Percentiles rank a stretch among this genome's conserved stretches.
These are phyloP conservation scores for Penicillium sclerotiorum DNA, from an alignment of 2,329 filamentous ascomycete genomes.

Conservation along the genomic window DNA sequence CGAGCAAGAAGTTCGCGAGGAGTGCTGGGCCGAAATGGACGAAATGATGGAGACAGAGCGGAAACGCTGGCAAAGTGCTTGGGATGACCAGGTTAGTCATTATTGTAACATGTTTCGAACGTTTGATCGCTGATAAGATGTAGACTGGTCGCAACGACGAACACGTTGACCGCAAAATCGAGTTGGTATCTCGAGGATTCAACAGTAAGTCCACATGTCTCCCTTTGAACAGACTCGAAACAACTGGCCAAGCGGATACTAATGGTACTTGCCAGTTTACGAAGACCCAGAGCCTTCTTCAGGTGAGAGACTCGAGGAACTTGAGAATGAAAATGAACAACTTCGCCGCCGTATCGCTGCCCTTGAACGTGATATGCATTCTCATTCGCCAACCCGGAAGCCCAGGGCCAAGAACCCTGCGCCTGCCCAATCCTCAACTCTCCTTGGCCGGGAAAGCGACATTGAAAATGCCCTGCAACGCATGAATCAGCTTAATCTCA, in stretches of 20 bases:
- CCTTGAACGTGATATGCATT: constrained; percentile 66
- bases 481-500: constrained; percentile 43
- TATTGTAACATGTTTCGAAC: neutral
- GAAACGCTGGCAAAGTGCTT: constrained; percentile 75
- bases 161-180: constrained; percentile 86
- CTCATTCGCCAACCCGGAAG: constrained; percentile 64
- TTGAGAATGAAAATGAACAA: constrained; percentile 71
- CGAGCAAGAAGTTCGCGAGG: constrained; percentile 84
- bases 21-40: constrained; percentile 87
- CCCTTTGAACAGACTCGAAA: neutral
- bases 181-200: constrained; percentile 64
- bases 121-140: constrained; percentile 14
- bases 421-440: constrained; percentile 31
- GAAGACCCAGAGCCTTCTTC: constrained; percentile 53
- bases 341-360: constrained; percentile 66
- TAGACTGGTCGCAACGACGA: constrained; percentile 72
- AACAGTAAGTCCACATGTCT: constrained; percentile 39
- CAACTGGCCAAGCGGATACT: no score
- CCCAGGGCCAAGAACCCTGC: constrained; percentile 37
- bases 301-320: constrained; percentile 63
- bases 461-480: constrained; percentile 43
- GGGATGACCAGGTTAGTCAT: constrained; percentile 67
- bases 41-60: constrained; percentile 72
- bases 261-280: constrained; percentile 37
- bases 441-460: constrained; percentile 42